Evolutionary conservation across 2,329 filamentous ascomycete species (phyloP).

Genomic region (Penicillium hesseltinei): DNA sequence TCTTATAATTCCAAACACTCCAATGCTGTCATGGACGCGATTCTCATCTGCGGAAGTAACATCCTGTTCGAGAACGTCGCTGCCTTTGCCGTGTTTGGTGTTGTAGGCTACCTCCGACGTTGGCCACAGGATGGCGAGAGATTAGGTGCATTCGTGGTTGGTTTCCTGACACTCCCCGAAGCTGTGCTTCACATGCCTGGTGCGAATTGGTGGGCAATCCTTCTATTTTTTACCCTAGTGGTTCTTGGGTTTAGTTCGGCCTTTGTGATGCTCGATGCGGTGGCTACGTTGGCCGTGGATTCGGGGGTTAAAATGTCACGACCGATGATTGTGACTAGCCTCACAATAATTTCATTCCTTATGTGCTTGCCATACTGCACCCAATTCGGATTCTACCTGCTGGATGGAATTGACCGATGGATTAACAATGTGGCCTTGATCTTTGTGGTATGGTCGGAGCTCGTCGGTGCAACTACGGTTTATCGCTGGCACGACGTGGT

Average conservation of each 20-base stretch:
- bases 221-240: slow-evolving; percentile 59
- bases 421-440: slow-evolving; percentile 57
- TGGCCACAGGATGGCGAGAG: slow-evolving; percentile 40
- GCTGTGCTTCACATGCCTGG: slow-evolving; percentile 58
- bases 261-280: slow-evolving; percentile 59
- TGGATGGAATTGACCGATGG: slow-evolving; percentile 57
- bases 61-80: slow-evolving; percentile 57
- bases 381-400: slow-evolving; percentile 56
- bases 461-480: slow-evolving; percentile 53
- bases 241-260: slow-evolving; percentile 59
- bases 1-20: slow-evolving; percentile 58
- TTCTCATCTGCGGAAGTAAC: slow-evolving; percentile 56
- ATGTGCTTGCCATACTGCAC: slow-evolving; percentile 58
- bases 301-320: slow-evolving; percentile 50
- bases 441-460: slow-evolving; percentile 58
- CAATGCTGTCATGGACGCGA: slow-evolving; percentile 59
- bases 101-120: slow-evolving; percentile 51
- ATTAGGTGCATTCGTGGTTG: slow-evolving; percentile 57
- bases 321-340: slow-evolving; percentile 49
- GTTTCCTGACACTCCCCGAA: slow-evolving; percentile 58
- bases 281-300: slow-evolving; percentile 56
- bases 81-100: slow-evolving; percentile 54
- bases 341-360: slow-evolving; percentile 53
- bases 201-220: slow-evolving; percentile 58
- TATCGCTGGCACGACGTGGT: slow-evolving; percentile 58